phyloP scores from a whole-genome alignment of 2,329 filamentous ascomycete genomes.

The Eurotiales sp. region DNA sequence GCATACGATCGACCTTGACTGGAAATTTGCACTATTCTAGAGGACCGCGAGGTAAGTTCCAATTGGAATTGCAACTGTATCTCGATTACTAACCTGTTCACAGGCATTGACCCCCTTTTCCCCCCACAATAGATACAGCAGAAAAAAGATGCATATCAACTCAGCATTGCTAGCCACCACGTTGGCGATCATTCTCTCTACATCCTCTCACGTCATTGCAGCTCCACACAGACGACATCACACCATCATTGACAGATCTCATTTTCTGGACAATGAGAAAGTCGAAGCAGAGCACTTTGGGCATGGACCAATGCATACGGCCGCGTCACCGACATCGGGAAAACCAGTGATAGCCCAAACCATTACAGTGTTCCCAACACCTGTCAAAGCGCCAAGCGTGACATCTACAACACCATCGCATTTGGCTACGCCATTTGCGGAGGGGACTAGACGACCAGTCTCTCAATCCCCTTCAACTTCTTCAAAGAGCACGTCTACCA shows the following conservation, averaged over 20 bases:
- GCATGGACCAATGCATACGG: neutral
- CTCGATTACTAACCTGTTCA: neutral
- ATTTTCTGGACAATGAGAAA: neutral
- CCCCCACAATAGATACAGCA: neutral
- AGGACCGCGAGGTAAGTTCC: neutral
- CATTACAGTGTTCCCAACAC: constrained; percentile 10
- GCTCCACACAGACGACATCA: constrained; percentile 4
- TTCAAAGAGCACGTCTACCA: neutral
- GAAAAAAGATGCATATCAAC: constrained; percentile 9
- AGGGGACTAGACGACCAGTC: constrained; percentile 9
- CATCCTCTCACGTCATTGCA: constrained; percentile 5
- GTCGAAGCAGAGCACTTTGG: neutral
- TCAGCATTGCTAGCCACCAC: constrained; percentile 9
- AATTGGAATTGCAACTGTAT: neutral
- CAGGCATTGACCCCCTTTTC: neutral
- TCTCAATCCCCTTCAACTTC: neutral
- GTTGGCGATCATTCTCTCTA: constrained; percentile 14
- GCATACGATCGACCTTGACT: neutral
- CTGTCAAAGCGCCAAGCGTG: neutral
- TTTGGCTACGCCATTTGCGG: neutral
- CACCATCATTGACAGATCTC: neutral
- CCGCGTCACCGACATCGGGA: neutral
- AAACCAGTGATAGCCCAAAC: constrained; percentile 1
- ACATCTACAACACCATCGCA: neutral
- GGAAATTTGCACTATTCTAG: no score